Conservation (phyloP, 768 basidiomycete species). For the Termitomyces sp. region DNA sequence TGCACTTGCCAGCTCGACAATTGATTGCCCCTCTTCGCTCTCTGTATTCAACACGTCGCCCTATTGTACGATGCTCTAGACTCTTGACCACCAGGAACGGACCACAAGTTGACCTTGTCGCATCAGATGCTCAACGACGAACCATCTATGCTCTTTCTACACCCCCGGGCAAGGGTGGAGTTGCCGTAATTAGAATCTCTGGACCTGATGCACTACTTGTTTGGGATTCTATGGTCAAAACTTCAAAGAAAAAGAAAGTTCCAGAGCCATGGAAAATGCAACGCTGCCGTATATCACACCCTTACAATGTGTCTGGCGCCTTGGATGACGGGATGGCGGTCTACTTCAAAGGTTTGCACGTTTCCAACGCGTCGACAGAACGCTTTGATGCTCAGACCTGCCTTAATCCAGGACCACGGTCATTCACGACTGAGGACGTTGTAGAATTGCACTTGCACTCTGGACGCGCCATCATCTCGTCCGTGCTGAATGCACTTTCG, state of each 20-base stretch:
- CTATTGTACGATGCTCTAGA: neutral
- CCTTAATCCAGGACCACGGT: conserved; percentile 51
- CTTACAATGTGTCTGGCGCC: conserved; percentile 42
- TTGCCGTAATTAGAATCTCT: conserved; percentile 79
- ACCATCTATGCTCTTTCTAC: conserved; percentile 90
- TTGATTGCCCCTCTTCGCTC: neutral
- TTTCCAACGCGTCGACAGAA: neutral
- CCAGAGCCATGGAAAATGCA: conserved; percentile 67
- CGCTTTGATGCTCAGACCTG: neutral
- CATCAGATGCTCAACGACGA: conserved; percentile 47
- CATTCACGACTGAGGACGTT: conserved; percentile 80
- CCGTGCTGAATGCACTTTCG: conserved; percentile 61
- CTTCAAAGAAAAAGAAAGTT: conserved; percentile 8
- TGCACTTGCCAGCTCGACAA: neutral
- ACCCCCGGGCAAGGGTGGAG: conserved; percentile 78
- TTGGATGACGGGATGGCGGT: conserved; percentile 81
- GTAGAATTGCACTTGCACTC: conserved; percentile 87
- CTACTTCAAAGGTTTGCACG: conserved; percentile 64
- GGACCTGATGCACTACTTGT: conserved; percentile 67
- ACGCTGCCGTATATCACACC: conserved; percentile 63
- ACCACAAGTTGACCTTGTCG: conserved; percentile 12
- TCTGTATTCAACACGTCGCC: neutral
- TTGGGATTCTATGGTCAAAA: conserved; percentile 50
- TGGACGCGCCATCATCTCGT: conserved; percentile 71
- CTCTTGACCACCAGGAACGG: neutral